phyloP scores from a whole-genome alignment of 2,329 filamentous ascomycete species.

The Fusarium neocosmosporiellum region DNA sequence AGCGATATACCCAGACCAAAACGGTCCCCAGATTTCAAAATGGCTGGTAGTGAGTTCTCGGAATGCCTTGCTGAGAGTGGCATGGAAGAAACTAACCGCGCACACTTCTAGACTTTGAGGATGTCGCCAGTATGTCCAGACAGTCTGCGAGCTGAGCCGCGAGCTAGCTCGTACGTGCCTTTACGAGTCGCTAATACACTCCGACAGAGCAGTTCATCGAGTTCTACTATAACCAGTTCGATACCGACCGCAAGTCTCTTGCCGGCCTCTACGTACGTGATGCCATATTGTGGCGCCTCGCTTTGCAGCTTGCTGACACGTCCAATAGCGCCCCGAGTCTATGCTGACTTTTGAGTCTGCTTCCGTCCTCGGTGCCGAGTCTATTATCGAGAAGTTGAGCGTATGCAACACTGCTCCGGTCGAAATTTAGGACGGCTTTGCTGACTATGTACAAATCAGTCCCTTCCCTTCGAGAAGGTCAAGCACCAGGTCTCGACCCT shows the following conservation, averaged over 20 bases:
- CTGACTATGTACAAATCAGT: constrained; percentile 57
- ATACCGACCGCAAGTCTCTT: constrained; percentile 74
- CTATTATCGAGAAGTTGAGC: constrained; percentile 83
- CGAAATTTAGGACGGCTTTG: neutral
- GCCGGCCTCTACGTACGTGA: constrained; percentile 82
- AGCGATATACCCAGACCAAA: constrained; percentile 22
- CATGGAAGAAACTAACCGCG: constrained; percentile 42
- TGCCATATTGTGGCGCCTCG: constrained; percentile 42
- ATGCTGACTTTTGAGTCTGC: constrained; percentile 93
- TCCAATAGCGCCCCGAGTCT: constrained; percentile 59
- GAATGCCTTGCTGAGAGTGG: neutral
- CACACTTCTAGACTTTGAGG: constrained; percentile 55
- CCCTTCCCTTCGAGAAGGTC: constrained; percentile 83
- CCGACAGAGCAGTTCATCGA: constrained; percentile 82
- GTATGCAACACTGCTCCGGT: constrained; percentile 63
- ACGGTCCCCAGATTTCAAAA: constrained; percentile 38
- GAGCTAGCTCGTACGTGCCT: neutral
- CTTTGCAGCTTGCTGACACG: constrained; percentile 9
- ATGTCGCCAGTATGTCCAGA: constrained; percentile 58
- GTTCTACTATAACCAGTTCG: constrained; percentile 93
- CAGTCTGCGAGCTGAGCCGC: constrained; percentile 2
- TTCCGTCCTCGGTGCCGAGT: constrained; percentile 70
- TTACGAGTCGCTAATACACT: constrained; percentile 4
- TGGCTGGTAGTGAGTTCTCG: constrained; percentile 38
- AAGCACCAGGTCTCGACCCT: constrained; percentile 80